Conservation (phyloP, 495 filamentous ascomycete species). For the Cetradonia linearis region DNA sequence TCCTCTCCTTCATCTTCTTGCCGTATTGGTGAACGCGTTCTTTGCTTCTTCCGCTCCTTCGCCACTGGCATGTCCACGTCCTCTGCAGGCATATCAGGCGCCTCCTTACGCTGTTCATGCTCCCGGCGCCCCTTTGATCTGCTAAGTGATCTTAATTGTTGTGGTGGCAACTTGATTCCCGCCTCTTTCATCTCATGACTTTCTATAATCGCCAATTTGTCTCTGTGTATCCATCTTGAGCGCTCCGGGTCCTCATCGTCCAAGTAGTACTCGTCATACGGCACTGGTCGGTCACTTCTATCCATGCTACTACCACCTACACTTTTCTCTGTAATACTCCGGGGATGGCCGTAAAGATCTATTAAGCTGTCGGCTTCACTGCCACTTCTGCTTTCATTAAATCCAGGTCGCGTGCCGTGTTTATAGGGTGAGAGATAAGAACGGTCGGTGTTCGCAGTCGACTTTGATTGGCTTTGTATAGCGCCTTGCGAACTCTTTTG, state of each 20-base stretch:
- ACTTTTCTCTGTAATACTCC: conserved; percentile 30
- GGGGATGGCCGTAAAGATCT: conserved; percentile 41
- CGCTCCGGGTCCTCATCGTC: conserved; percentile 47
- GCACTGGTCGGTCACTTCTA: conserved; percentile 18
- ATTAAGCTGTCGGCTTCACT: conserved; percentile 48
- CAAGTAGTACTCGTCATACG: conserved; percentile 21
- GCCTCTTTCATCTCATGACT: conserved; percentile 84
- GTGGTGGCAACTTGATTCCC: conserved; percentile 58
- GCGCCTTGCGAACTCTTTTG: neutral
- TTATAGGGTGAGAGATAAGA: conserved; percentile 23
- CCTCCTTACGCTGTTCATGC: conserved; percentile 45
- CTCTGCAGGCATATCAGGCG: conserved; percentile 30
- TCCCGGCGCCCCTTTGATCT: conserved; percentile 51
- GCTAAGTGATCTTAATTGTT: conserved; percentile 32
- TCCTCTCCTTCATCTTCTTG: conserved; percentile 35
- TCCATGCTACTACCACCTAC: conserved; percentile 18
- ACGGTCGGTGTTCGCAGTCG: conserved; percentile 16
- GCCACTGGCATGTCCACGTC: conserved; percentile 16
- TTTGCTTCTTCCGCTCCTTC: conserved; percentile 25
- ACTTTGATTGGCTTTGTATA: conserved; percentile 10
- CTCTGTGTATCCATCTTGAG: conserved; percentile 89
- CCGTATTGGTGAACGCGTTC: conserved; percentile 37
- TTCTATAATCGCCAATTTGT: conserved; percentile 91
- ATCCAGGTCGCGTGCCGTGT: conserved; percentile 25
- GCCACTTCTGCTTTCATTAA: conserved; percentile 43